Evolutionary conservation across 2,329 filamentous ascomycete species (phyloP).

Genomic region (Annulohypoxylon truncatum): DNA sequence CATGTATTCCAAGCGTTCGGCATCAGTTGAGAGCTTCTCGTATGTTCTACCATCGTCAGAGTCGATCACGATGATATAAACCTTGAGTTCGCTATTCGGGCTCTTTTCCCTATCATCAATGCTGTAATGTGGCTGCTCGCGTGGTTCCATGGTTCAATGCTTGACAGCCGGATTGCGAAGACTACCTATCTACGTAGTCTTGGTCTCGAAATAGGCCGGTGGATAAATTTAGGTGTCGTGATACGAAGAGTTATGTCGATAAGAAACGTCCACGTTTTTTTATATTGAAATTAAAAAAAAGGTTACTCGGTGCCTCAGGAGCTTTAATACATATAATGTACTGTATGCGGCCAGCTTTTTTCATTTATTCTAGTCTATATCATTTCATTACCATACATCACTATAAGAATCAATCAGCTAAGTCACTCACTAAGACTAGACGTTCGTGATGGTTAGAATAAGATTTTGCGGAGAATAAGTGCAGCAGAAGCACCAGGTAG

Average conservation of each 20-base stretch:
- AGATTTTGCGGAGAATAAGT: too few species aligned
- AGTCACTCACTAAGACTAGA: neutral
- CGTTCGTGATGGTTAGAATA: too few species aligned
- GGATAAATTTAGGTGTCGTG: neutral
- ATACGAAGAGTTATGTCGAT: neutral
- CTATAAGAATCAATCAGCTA: neutral
- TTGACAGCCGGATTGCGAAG: neutral
- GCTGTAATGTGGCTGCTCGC: constrained; percentile 4
- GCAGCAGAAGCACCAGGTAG: too few species aligned
- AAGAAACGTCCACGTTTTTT: neutral
- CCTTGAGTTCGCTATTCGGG: neutral
- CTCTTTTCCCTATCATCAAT: neutral
- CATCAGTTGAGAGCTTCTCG: constrained; percentile 12
- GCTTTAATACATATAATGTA: neutral
- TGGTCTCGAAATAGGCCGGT: neutral
- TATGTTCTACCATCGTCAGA: constrained; percentile 17
- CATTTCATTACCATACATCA: neutral
- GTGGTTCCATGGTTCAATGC: neutral
- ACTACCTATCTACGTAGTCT: neutral
- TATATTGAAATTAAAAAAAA: too few species aligned
- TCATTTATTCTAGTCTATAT: neutral
- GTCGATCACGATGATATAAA: constrained; percentile 4
- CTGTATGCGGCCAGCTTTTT: neutral
- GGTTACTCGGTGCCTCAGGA: too few species aligned
- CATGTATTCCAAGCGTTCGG: constrained; percentile 13